Base-by-base conservation (phyloP, 2,329 filamentous ascomycete species). In the Cladophialophora psammophila region DNA sequence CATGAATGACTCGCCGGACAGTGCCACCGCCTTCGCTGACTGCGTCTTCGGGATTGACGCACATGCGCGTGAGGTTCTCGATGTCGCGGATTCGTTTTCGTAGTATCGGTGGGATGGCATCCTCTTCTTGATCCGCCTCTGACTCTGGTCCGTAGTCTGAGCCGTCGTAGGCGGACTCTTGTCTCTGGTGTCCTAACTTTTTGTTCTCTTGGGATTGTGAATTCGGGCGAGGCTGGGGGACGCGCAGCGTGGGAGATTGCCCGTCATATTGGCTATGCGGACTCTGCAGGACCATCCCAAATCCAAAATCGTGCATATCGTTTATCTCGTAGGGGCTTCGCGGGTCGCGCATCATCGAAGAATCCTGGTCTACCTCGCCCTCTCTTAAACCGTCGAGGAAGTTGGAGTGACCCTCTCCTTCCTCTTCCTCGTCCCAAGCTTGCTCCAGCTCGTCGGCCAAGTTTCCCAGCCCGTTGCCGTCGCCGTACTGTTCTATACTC, bases 381-480 rank as follows among this genome's bases (percentile, higher is more conserved):
- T 75, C 75, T 67, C 76, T 76, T 20, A 79, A 75, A 36, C 74
- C 78, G 18, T 71, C 70, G 34, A 72, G 69, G 35, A 73, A 72
- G 55, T 59, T 70, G 10, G 77, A 80, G 60, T 83, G 82, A 31
- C 80, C 80, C 15, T 78, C 80, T 55, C 84, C 83, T 13, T 78
- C 80, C 54, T 84, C 83, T 34, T 85, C 84, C 42, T 82, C 81
- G 69, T 82, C 85, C 80, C 84, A 86, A n/a, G 84, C 84, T 71
- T 87, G 85, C 32, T 85, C 87, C 31, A 90, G 77, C 74, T 90
- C 88, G 73, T 90, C 88, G 34, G 88, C 88, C 59, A 90, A 76
- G 70, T 85, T 89, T 31, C 87, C 87, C 60, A 88, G 76, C 9
- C 86, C 87, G 52, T 80, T 87, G 53, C 80, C 80, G 61, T 75